Evolutionary conservation across 2,329 filamentous ascomycete species (phyloP).

Genomic region (Claviceps monticola): DNA sequence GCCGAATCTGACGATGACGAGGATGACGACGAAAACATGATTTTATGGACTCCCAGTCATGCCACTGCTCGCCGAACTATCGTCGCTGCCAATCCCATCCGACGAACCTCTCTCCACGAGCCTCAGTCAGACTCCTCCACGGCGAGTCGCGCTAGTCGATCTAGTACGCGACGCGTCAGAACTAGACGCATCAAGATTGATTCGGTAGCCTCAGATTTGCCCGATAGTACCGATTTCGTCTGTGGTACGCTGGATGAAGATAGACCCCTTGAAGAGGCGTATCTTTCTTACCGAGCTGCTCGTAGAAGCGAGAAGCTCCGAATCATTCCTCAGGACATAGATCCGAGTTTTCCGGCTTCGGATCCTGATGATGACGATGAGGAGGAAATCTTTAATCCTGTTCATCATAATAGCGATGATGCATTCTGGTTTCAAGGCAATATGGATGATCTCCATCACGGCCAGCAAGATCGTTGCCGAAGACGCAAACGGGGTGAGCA

Average conservation of each 20-base stretch:
- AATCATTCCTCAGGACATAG: slow-evolving; percentile 85
- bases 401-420: slow-evolving; percentile 51
- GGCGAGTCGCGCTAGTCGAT: slow-evolving; percentile 24
- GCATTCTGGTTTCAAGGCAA: slow-evolving; percentile 58
- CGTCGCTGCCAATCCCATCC: slow-evolving; percentile 18
- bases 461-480: slow-evolving; percentile 32
- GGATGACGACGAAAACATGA: slow-evolving; percentile 50
- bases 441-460: slow-evolving; percentile 51
- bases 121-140: slow-evolving; percentile 49
- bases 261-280: slow-evolving; percentile 83
- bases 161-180: slow-evolving; percentile 15
- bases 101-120: slow-evolving; percentile 27
- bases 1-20: slow-evolving; percentile 56
- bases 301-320: slow-evolving; percentile 71
- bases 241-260: slow-evolving; percentile 96
- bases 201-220: slow-evolving; percentile 61
- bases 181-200: slow-evolving; percentile 14
- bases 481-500: slow-evolving; percentile 36
- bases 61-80: slow-evolving; percentile 24
- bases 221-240: slow-evolving; percentile 98
- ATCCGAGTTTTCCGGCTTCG: slow-evolving; percentile 91
- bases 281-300: slow-evolving; percentile 70
- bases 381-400: slow-evolving; percentile 47
- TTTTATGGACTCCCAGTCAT: slow-evolving; percentile 39
- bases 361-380: slow-evolving; percentile 80